phyloP scores from a whole-genome alignment of 2,329 filamentous ascomycete genomes.

The Trichoderma guizhouense region DNA sequence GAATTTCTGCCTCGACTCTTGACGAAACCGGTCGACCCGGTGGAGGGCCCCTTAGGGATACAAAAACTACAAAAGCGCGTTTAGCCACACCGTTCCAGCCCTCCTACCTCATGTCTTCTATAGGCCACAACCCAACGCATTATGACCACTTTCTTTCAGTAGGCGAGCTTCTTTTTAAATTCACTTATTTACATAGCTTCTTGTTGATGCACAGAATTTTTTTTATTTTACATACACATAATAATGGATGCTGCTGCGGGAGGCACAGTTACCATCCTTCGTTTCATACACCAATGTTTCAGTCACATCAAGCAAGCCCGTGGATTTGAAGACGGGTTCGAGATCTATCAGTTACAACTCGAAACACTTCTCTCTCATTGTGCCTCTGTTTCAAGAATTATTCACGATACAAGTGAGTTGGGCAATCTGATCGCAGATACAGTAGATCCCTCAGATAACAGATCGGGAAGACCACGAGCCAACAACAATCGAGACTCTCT shows the following conservation, averaged over 20 bases:
- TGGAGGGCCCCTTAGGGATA: too few species aligned
- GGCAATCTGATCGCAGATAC: too few species aligned
- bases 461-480: neutral
- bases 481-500: neutral
- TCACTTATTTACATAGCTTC: too few species aligned
- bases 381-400: neutral
- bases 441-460: neutral
- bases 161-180: too few species aligned
- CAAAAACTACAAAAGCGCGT: too few species aligned
- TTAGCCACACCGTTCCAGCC: too few species aligned
- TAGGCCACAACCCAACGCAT: too few species aligned
- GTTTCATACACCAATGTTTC: neutral
- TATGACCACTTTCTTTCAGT: too few species aligned
- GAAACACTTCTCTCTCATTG: neutral
- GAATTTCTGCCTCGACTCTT: too few species aligned
- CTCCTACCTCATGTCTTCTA: too few species aligned
- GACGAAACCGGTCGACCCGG: too few species aligned
- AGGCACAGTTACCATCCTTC: neutral
- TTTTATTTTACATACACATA: neutral
- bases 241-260: neutral
- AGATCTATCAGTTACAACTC: neutral
- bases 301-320: neutral
- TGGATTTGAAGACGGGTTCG: constrained; percentile 2
- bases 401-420: neutral
- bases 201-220: too few species aligned